Conservation (phyloP, 139 green algal genomes). For the Micractinium sp. region DNA sequence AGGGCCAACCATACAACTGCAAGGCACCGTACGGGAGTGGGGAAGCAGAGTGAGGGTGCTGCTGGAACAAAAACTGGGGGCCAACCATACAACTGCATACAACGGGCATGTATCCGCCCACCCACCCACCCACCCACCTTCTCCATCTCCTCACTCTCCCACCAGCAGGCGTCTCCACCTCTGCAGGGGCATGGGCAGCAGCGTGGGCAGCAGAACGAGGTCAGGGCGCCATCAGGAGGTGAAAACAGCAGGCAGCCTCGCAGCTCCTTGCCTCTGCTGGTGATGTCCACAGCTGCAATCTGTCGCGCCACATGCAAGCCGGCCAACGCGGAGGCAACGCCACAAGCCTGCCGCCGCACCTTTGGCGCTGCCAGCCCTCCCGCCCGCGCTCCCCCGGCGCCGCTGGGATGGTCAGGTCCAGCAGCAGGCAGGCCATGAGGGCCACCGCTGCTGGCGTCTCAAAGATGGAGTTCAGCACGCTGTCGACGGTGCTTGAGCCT, state of each 20-base stretch:
- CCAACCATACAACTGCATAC: no score
- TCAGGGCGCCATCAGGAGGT: not conserved
- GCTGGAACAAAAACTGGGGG: not conserved
- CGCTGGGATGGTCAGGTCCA: slow-evolving; percentile 68
- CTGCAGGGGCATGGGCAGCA: slow-evolving; percentile 25
- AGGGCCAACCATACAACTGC: slow-evolving; percentile 59
- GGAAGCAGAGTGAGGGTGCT: not conserved
- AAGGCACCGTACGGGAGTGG: not conserved
- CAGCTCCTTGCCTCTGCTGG: no score
- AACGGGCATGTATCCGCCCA: not conserved
- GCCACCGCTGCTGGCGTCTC: slow-evolving; percentile 62
- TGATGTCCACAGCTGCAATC: not conserved
- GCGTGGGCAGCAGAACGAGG: slow-evolving; percentile 7
- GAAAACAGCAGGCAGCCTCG: not conserved
- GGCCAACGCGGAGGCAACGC: no score
- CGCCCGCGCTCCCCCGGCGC: not conserved
- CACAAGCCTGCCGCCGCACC: not conserved
- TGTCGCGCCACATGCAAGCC: not conserved
- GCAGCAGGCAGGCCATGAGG: slow-evolving; percentile 66
- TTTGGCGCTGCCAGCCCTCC: slow-evolving; percentile 21
- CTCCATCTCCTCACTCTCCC: slow-evolving; percentile 46
- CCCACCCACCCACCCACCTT: slow-evolving; percentile 10
- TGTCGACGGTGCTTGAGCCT: slow-evolving; percentile 47
- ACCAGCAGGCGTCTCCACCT: slow-evolving; percentile 32
- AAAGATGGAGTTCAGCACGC: slow-evolving; percentile 69